These are phyloP conservation scores for Lasiodiplodia hormozganensis DNA, from an alignment of 2,329 filamentous ascomycete species.

Conservation along the genomic window DNA sequence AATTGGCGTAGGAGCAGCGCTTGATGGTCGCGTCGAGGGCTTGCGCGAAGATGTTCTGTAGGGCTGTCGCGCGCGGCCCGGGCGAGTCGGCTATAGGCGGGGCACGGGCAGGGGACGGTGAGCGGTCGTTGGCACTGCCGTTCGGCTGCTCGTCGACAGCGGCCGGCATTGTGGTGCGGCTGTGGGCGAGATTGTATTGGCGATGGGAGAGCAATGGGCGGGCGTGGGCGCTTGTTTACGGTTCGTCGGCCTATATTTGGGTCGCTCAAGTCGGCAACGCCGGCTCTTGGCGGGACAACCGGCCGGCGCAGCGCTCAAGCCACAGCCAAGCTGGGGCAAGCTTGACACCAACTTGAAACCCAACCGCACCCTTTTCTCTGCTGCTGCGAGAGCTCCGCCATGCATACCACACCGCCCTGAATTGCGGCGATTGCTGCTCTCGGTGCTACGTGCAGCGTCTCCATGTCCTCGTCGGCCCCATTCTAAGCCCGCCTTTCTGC, in stretches of 20 bases:
- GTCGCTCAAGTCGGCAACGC: slow-evolving; percentile 1
- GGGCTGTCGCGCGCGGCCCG: slow-evolving; percentile 65
- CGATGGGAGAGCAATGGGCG: slow-evolving; percentile 16
- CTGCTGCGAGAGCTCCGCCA: slow-evolving; percentile 3
- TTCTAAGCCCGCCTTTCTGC: not conserved
- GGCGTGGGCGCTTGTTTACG: slow-evolving; percentile 24
- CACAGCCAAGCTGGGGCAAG: slow-evolving; percentile 6
- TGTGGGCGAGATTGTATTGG: not conserved
- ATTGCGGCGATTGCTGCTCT: not conserved
- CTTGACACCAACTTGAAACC: slow-evolving; percentile 21
- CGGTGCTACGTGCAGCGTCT: slow-evolving; percentile 2
- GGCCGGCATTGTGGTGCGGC: slow-evolving; percentile 37
- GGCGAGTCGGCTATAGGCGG: slow-evolving; percentile 62
- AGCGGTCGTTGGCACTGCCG: slow-evolving; percentile 41
- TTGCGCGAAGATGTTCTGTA: slow-evolving; percentile 66
- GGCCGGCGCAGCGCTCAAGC: not conserved
- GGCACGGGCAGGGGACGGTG: slow-evolving; percentile 60
- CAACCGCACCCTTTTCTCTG: slow-evolving; percentile 7
- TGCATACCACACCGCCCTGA: not conserved
- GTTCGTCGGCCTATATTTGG: slow-evolving; percentile 17
- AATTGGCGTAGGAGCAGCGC: slow-evolving; percentile 67
- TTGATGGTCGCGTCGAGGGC: slow-evolving; percentile 66
- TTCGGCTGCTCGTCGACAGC: slow-evolving; percentile 32
- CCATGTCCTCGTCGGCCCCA: not conserved
- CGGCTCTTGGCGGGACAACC: slow-evolving; percentile 2